Base-by-base conservation (phyloP, 176 grass and related monocot species). In the Zoysia japonica region DNA sequence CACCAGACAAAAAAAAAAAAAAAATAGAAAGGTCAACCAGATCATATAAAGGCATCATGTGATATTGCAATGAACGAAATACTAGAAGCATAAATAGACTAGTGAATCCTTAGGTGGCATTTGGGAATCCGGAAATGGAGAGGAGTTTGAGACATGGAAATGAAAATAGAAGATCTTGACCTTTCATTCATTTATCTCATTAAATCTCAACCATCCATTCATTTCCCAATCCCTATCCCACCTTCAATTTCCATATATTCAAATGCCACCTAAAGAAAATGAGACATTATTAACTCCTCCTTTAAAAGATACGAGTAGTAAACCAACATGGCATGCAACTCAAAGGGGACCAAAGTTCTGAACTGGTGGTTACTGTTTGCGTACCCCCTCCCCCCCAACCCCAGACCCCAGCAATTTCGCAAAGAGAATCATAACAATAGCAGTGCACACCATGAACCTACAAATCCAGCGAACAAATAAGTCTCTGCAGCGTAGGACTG, bases 311-410 rank as follows among this genome's bases (percentile, higher is more conserved):
- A 28, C 28, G 28, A 28, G 28, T 28, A 28, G 28, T 28, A 44
- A 84, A 84, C 78, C 11, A 77, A 16, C 56, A 43, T 5, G 15
- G 12, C 28, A 54, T 42, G 9, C 59, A 59, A 73, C 7, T 39
- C 62, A 45, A 7, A 39, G 6, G 13, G 14, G 47, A 61, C 5
- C 20, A 17, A 44, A n/a, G 15, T 54, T 81, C 13, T 16, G 59
- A 19, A 28, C 28, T 28, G 28, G 7, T 2, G 6, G 47, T 5
- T 62, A 6, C 11, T 15, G 8, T 37, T 46, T 39, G 9, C 7
- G 28, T 28, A 28, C 28, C 28, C 28, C 28, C 28, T 28, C 28
- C 28, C 28, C 28, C 28, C 28, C 28, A 28, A 28, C 28, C 28
- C 28, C 28, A 28, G 28, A 28, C 28, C 28, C 61, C 5, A 8